Base-by-base conservation (phyloP, 345 rosid species). In the Populus alba region DNA sequence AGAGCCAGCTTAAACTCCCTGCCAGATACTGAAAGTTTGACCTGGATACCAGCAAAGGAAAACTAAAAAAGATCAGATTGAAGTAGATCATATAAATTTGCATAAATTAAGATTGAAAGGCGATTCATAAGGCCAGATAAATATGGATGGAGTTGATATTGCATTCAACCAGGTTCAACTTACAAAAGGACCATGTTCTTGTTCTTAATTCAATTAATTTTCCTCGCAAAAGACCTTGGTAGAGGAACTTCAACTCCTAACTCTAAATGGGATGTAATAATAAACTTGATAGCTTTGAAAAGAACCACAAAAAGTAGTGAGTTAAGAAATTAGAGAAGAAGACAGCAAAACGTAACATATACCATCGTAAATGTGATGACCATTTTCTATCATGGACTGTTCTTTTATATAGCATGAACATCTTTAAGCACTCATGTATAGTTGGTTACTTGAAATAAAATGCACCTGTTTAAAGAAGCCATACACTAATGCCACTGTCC, bases 381-480 rank as follows among this genome's bases (percentile, higher is more conserved):
- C 65, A 59, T 59, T 23, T 59, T 59, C 65, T 59, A 59, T 59
- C 29, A 59, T 59, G 23, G 3, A 72, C 16, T 20, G 7, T 22
- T 41, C 63, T 62, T 27, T 41, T 37, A 7, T 53, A 33, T 76
- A 43, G 65, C 53, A 17, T 23, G 8, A 49, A 68, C 29, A 9
- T 55, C 9, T 39, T 33, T 45, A 17, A 57, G 23, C 33, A 43
- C 35, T 29, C 71, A 59, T 15, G 33, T 66, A 41, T 9, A 45
- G 29, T 8, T 11, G 27, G 41, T 70, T 8, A 3, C 16, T 37
- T 13, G 23, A 62, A 20, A 73, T 65, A 66, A 76, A 67, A 39
- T 35, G 38, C 68, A 96, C 99, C 98, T 96, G 98, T 85, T 91
- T 92, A 85, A 93, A 95, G 84, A 92, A 95, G 80, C 99, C 99